A percentile compares a stretch with the other conserved stretches of the same genome.
These are phyloP conservation scores for Trichophyton mentagrophytes DNA, from an alignment of 2,329 filamentous ascomycete species.

Conservation along the genomic window DNA sequence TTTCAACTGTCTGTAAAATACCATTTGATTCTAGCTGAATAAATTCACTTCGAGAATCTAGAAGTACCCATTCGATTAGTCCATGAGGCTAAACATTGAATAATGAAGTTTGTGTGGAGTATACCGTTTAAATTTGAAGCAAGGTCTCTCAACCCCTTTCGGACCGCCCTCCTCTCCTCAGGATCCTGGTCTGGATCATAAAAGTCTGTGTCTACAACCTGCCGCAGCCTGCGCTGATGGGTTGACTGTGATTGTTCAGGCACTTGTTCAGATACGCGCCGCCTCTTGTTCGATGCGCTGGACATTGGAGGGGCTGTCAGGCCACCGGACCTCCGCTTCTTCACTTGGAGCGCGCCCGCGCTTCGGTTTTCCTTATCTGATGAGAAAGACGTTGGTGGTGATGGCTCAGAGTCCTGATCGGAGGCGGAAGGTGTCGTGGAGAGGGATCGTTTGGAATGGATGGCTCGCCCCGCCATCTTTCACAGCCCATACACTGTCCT, in stretches of 20 bases:
- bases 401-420: slow-evolving; percentile 13
- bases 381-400: slow-evolving; percentile 21
- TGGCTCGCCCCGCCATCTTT: neutral
- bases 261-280: slow-evolving; percentile 10
- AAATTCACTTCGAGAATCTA: slow-evolving; percentile 59
- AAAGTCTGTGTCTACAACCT: slow-evolving; percentile 32
- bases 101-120: slow-evolving; percentile 5
- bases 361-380: slow-evolving; percentile 36
- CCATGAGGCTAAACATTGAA: neutral
- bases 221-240: slow-evolving; percentile 6
- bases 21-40: slow-evolving; percentile 52
- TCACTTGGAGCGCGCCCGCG: slow-evolving; percentile 18
- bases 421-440: slow-evolving; percentile 8
- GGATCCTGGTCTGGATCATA: slow-evolving; percentile 72
- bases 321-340: slow-evolving; percentile 14
- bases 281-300: slow-evolving; percentile 11
- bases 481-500: neutral
- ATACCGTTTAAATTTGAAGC: slow-evolving; percentile 44
- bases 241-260: slow-evolving; percentile 5
- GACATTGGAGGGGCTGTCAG: slow-evolving; percentile 6
- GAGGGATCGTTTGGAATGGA: neutral
- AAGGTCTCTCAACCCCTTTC: slow-evolving; percentile 54
- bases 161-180: slow-evolving; percentile 57
- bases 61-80: neutral
- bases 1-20: slow-evolving; percentile 52